phyloP scores from a whole-genome alignment of 768 basidiomycete genomes.

The Pleurotus pulmonarius region DNA sequence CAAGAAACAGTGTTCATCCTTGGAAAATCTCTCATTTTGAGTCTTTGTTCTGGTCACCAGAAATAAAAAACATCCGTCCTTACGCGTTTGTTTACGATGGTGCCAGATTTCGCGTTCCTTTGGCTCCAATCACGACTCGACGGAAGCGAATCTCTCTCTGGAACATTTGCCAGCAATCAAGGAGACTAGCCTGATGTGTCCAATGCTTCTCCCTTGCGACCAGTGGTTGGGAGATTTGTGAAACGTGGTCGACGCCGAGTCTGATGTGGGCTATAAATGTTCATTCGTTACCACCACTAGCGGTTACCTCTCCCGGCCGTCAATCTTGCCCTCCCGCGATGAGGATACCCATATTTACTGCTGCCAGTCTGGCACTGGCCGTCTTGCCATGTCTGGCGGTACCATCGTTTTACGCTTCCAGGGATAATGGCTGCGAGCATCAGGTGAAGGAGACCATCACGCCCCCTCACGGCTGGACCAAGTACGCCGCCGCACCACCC shows the following conservation, averaged over 20 bases:
- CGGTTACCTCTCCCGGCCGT: not conserved
- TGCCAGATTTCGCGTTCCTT: too few species aligned
- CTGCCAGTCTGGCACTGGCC: conserved; percentile 9
- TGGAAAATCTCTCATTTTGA: too few species aligned
- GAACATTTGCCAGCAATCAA: too few species aligned
- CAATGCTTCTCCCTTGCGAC: not conserved
- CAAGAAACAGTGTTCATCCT: too few species aligned
- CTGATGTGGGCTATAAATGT: conserved; percentile 1
- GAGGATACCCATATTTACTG: conserved; percentile 3
- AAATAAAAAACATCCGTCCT: too few species aligned
- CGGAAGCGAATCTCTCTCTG: too few species aligned
- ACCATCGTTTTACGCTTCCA: conserved; percentile 2
- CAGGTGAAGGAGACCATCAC: conserved; percentile 46
- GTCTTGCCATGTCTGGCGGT: conserved; percentile 5
- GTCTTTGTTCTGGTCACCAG: too few species aligned
- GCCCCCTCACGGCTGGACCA: conserved; percentile 46
- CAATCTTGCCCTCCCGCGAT: not conserved
- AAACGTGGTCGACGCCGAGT: not conserved
- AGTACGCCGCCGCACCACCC: conserved; percentile 35
- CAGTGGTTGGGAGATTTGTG: not conserved
- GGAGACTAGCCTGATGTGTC: not conserved
- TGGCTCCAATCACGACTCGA: too few species aligned
- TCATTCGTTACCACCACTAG: not conserved
- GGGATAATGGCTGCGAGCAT: not conserved
- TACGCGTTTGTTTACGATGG: too few species aligned